phyloP scores from a whole-genome alignment of 495 filamentous ascomycete genomes.

The Aspergillus conjunctus region DNA sequence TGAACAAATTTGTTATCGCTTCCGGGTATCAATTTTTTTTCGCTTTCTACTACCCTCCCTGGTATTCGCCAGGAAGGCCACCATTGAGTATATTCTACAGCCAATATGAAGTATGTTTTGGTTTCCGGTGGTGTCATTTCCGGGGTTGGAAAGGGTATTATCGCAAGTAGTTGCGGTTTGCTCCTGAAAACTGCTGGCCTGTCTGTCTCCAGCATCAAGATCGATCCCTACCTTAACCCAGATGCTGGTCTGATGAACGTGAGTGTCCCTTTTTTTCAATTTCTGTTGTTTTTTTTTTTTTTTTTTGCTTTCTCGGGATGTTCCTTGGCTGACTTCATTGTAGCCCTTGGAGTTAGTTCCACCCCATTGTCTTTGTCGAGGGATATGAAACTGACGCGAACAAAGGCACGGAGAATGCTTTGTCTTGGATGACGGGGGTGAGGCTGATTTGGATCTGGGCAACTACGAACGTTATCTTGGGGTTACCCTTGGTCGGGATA shows the following conservation, averaged over 20 bases:
- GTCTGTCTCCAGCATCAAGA: slow-evolving; percentile 62
- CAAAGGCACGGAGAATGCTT: slow-evolving; percentile 72
- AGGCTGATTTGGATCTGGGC: slow-evolving; percentile 90
- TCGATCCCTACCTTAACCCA: slow-evolving; percentile 63
- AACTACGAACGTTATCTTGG: slow-evolving; percentile 90
- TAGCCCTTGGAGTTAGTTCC: slow-evolving; percentile 26
- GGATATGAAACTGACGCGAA: slow-evolving; percentile 17
- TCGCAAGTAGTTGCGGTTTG: slow-evolving; percentile 66
- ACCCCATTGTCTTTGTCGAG: slow-evolving; percentile 7
- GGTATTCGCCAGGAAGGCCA: slow-evolving; percentile 27
- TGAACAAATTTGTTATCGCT: slow-evolving; percentile 17
- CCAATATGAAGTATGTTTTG: slow-evolving; percentile 80
- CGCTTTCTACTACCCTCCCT: slow-evolving; percentile 25
- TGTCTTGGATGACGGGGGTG: slow-evolving; percentile 74
- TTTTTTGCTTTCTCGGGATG: not conserved
- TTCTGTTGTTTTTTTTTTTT: slow-evolving; percentile 21
- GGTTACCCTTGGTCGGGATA: slow-evolving; percentile 71
- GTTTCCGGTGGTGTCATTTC: slow-evolving; percentile 82
- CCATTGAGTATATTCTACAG: slow-evolving; percentile 19
- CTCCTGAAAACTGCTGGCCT: slow-evolving; percentile 83
- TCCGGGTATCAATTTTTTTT: slow-evolving; percentile 22
- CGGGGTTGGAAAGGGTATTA: slow-evolving; percentile 83
- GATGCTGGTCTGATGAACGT: slow-evolving; percentile 83
- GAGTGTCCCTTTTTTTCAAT: slow-evolving; percentile 59
- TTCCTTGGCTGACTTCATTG: slow-evolving; percentile 10